Evolutionary conservation across 73 alveolate species (phyloP), one percentile per base, ranked within the genome.

Genomic region (Paramecium bursaria): DNA sequence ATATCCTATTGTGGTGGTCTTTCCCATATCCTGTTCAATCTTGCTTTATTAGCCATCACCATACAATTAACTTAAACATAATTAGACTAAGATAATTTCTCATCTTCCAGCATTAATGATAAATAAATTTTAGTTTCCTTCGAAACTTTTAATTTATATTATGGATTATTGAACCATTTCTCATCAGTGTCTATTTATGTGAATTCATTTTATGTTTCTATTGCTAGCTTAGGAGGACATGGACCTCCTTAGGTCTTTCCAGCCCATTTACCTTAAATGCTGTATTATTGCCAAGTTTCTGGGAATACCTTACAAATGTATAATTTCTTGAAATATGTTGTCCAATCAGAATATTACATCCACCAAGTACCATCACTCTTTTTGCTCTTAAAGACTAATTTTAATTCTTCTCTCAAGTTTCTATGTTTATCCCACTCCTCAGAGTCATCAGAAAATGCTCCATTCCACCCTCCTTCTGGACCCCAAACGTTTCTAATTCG

Each of bases 401-500:
- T 92, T 42, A 97, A 92, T 75, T 97, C 95, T 74, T 97, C 99
- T 73, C 96, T 96, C 50, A 97, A 7, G 27, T 50, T 77, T 79
- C 97, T 95, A 90, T 95, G 93, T 85, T 96, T 98, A 86, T 97
- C 99, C 99, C 99, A 97, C 39, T 98, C 98, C 87, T 97, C 99
- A 85, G 97, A 99, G 74, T 97, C 99, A 60, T 95, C 99, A 15
- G 98, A 96, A 88, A 94, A 97, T 50, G 97, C 91, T 25, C 99
- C 98, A 19, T 98, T 96, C 99, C 99, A 97, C 75, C 97, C 98
- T 26, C 98, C 99, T 74, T 95, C 97, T 26, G 88, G 74, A 33
- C 99, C 99, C 99, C 99, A 97, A 74, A 97, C 98, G 77, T 97
- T 97, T 55, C 98, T 96, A 46, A 97, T 94, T 82, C 98, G 87